These are phyloP conservation scores for Polyplosphaeria fusca DNA, from an alignment of 495 filamentous ascomycete species.

Conservation along the genomic window DNA sequence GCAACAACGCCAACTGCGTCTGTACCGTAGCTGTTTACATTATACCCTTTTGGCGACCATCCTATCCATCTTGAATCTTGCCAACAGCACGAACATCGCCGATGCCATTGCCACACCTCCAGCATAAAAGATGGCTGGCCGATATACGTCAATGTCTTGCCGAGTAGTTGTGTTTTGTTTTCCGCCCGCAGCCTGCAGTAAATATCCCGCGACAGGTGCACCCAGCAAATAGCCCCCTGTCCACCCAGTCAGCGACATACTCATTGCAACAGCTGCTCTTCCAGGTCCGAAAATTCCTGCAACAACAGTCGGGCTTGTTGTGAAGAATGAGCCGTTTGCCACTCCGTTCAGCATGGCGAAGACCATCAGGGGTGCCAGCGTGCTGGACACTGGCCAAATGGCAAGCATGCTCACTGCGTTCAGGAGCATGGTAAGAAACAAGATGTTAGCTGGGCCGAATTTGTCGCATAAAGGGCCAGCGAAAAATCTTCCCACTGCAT, in stretches of 20 bases:
- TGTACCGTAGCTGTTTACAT: no score
- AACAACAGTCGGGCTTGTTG: slow-evolving; percentile 59
- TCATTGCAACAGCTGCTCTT: slow-evolving; percentile 55
- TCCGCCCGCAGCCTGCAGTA: slow-evolving; percentile 54
- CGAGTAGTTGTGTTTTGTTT: slow-evolving; percentile 37
- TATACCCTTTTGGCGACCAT: slow-evolving; percentile 17
- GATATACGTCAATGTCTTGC: slow-evolving; percentile 46
- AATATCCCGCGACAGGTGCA: slow-evolving; percentile 57
- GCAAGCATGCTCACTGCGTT: slow-evolving; percentile 55
- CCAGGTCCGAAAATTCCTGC: slow-evolving; percentile 56
- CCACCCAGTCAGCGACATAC: slow-evolving; percentile 61
- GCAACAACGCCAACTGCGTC: no score
- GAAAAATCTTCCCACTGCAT: slow-evolving; percentile 51
- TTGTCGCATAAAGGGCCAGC: slow-evolving; percentile 51
- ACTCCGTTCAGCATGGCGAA: slow-evolving; percentile 56
- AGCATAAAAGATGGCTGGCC: slow-evolving; percentile 60
- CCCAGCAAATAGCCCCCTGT: slow-evolving; percentile 46
- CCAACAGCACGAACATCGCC: slow-evolving; percentile 12
- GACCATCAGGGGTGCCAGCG: slow-evolving; percentile 49
- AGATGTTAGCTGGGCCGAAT: slow-evolving; percentile 53
- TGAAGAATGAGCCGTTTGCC: slow-evolving; percentile 58
- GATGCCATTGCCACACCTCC: slow-evolving; percentile 31
- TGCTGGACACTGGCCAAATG: slow-evolving; percentile 55
- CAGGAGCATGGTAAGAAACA: slow-evolving; percentile 47
- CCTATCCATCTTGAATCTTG: slow-evolving; percentile 17